A percentile compares a stretch with the other conserved stretches of the same genome.
phyloP scores from a whole-genome alignment of 805 yeast genomes.

The Isabelozyma rhagii region DNA sequence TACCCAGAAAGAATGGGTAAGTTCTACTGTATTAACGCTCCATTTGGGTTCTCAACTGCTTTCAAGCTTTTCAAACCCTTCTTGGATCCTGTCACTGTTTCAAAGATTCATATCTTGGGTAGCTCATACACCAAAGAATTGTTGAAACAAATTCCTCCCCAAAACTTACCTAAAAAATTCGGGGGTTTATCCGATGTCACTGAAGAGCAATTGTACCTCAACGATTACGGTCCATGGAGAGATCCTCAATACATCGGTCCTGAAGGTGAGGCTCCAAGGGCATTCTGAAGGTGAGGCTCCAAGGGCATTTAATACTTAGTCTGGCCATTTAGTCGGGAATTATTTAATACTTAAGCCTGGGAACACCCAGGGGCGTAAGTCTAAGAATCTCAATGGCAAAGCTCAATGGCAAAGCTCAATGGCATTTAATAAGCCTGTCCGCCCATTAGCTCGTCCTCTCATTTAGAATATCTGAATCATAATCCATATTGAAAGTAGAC shows the following conservation, averaged over 20 bases:
- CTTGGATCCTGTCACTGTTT: conserved; percentile 95
- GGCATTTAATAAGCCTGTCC: too few species aligned
- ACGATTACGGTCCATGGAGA: conserved; percentile 98
- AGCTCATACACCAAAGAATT: conserved; percentile 75
- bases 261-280: conserved; percentile 86
- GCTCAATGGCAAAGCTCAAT: too few species aligned
- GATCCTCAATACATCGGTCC: conserved; percentile 85
- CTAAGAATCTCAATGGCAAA: too few species aligned
- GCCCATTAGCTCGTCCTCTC: too few species aligned
- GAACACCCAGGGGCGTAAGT: too few species aligned
- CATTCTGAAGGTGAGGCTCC: conserved; percentile 2
- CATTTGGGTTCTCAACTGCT: conserved; percentile 95
- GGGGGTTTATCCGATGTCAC: conserved; percentile 77
- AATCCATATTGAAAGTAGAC: too few species aligned
- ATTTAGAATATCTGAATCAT: too few species aligned
- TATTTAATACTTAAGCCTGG: too few species aligned
- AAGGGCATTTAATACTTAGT: too few species aligned
- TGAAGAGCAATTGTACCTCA: conserved; percentile 78
- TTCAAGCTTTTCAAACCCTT: conserved; percentile 89
- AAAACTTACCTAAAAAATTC: conserved; percentile 85
- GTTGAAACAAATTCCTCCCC: conserved; percentile 87
- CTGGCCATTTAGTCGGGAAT: too few species aligned
- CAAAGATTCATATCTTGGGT: conserved; percentile 88
- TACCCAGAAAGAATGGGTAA: conserved; percentile 99
- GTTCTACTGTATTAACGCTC: conserved; percentile 92